Base-by-base conservation (phyloP, 2,329 filamentous ascomycete species). In the Aspergillus hortae region DNA sequence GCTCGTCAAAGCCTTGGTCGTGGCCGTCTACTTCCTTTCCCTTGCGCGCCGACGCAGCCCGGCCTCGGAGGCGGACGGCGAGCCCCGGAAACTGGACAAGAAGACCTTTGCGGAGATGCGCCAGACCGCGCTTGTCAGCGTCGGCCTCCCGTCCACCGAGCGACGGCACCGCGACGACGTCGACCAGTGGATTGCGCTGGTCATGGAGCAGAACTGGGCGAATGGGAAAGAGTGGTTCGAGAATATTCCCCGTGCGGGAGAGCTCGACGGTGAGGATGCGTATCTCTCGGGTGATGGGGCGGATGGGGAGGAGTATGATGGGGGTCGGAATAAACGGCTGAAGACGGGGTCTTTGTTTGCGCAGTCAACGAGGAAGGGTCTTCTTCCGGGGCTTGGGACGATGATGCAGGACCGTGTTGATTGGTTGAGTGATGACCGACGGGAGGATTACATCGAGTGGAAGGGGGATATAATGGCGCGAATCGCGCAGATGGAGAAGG, bases 141-240 rank as follows among this genome's bases (percentile, higher is more conserved):
- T 73, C 21, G 67, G 67, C 2, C 55, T 74, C 6, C 59, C 74
- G 1, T 60, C 80, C 6, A 77, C 73, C 14, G 64, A 77, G 12
- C 73, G 75, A 44, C 55, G 59, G 17, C 65, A 71, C 50, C 66
- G 67, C 10, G 68, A 67, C 46, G 81, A 86, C 33, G 78, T 90
- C 35, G 83, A 88, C 54, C 71, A 73, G 2, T 87, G 86, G 56
- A 78, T 88, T 53, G 69, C 79, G 17, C 72, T 81, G 51, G 78
- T 88, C 40, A 79, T 71, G 57, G 65, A 68, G 17, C 67, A 72
- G 19, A 67, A 67, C 2, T 81, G 77, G 74, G 71, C 80, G 15
- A 77, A 81, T 78, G 86, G 67, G 4, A 67, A 80, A 47, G 85
- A 89, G 61, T 90, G 87, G 87, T 89, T 88, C 54, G 71, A 77